Base-by-base conservation (phyloP, 306 rosid genomes). In the Betula pendula region DNA sequence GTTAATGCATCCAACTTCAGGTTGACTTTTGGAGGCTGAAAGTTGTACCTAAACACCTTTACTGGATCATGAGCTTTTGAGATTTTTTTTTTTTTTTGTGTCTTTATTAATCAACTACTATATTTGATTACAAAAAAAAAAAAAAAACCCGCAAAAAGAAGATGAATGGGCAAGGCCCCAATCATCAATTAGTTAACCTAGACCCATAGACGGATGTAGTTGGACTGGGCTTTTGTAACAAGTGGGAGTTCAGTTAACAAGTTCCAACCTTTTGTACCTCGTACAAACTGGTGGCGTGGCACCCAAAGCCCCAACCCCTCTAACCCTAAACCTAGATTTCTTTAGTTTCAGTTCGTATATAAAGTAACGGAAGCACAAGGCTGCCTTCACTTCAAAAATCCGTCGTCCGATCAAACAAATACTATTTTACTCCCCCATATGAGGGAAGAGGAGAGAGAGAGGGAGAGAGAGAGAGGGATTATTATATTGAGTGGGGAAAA, bases 401-500 rank as follows among this genome's bases (percentile, higher is more conserved):
- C 13, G 4, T 8, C 10, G 6, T 2, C n/a, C n/a, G n/a, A n/a
- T n/a, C n/a, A n/a, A 14, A n/a, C 69, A 14, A 42, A 29, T 52
- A 42, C 65, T 49, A 59, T 49, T 49, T 2, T 75, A 29, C 20
- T 51, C 42, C 5, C 35, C 25, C 11, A 38, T 38, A 10, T 45
- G 45, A 1, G 44, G 5, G 45, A 1, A 9, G 45, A 5, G 4
- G 4, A 13, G 15, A 44, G 49, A 45, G 49, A 45, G 15, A 44
- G 49, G 11, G 15, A 44, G 14, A 44, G 49, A 44, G 15, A 13
- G 49, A 2, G 42, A 45, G 49, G 14, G 49, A 68, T 50, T 79
- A 3, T 71, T 44, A 70, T 60, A 49, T 1, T 6, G 73, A 75
- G 70, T 68, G 59, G 81, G 38, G 33, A 29, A 42, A 69, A 25